Evolutionary conservation across 805 yeast genomes (phyloP).

Genomic region (Kodamaea fukazawae): DNA sequence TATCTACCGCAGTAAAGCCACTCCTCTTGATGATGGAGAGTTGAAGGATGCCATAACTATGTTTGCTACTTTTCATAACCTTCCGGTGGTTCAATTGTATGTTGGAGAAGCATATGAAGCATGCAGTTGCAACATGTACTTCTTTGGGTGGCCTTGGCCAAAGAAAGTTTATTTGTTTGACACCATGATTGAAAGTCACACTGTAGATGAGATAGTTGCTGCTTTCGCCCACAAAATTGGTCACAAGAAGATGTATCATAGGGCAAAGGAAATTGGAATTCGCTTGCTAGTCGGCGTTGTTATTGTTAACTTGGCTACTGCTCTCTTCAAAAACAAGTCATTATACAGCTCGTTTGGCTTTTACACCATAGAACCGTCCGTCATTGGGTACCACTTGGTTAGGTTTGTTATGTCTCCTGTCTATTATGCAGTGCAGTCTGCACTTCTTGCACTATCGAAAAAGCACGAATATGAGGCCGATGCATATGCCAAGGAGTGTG

Average conservation of each 20-base stretch:
- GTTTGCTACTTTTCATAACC: conserved; percentile 69
- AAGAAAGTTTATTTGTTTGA: conserved; percentile 94
- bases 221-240: conserved; percentile 98
- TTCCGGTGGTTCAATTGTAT: conserved; percentile 82
- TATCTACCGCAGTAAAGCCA: conserved; percentile 82
- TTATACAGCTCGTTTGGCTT: conserved; percentile 82
- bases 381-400: conserved; percentile 75
- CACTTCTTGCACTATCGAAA: conserved; percentile 65
- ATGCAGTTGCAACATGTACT: conserved; percentile 94
- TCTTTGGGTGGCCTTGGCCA: conserved; percentile 94
- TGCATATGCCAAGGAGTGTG: conserved; percentile 72
- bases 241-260: conserved; percentile 92
- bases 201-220: conserved; percentile 81
- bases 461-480: conserved; percentile 94
- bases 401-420: conserved; percentile 65
- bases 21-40: conserved; percentile 88
- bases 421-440: background rate
- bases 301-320: conserved; percentile 68
- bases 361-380: conserved; percentile 56
- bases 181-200: conserved; percentile 78
- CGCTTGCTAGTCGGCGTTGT: conserved; percentile 21
- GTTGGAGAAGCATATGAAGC: conserved; percentile 97
- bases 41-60: conserved; percentile 77
- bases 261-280: conserved; percentile 44
- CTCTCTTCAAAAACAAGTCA: conserved; percentile 75